A percentile compares a stretch with the other conserved stretches of the same genome.
phyloP scores from a whole-genome alignment of 2,329 filamentous ascomycete species.

The Neonectria neomacrospora region DNA sequence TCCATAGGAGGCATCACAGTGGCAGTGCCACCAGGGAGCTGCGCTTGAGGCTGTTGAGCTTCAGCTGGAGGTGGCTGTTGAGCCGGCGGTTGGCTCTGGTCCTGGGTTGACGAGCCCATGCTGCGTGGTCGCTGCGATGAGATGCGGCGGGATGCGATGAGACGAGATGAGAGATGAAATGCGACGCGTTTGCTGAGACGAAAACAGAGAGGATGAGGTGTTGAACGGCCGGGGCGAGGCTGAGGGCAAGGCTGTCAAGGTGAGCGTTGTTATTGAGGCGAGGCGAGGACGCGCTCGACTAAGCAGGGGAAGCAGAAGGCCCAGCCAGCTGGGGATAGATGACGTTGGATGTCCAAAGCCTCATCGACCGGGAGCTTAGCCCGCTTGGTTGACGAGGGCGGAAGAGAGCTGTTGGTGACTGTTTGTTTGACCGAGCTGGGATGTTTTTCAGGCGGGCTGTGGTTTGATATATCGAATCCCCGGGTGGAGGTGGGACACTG shows the following conservation, averaged over 20 bases:
- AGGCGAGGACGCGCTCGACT: conserved; percentile 27
- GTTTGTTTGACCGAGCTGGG: neutral
- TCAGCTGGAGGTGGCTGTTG: conserved; percentile 31
- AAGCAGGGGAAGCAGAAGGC: conserved; percentile 26
- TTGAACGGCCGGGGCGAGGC: conserved; percentile 30
- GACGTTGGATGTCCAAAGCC: conserved; percentile 15
- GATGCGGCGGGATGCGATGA: neutral
- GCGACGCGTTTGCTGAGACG: neutral
- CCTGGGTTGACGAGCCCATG: conserved; percentile 38
- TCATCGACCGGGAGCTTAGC: conserved; percentile 26
- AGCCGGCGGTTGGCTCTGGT: conserved; percentile 21
- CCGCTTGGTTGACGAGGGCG: conserved; percentile 4
- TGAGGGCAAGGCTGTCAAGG: conserved; percentile 30
- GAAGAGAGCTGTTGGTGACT: neutral
- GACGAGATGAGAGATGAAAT: neutral
- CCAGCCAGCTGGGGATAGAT: conserved; percentile 39
- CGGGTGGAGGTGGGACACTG: neutral
- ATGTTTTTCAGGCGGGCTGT: conserved; percentile 1
- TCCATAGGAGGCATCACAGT: conserved; percentile 27
- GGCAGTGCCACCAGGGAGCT: conserved; percentile 27
- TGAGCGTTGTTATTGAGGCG: conserved; percentile 35
- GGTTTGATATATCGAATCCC: conserved; percentile 21
- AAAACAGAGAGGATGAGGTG: neutral
- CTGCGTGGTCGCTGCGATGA: neutral
- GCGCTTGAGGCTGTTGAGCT: conserved; percentile 32